These are phyloP conservation scores for Venustampulla echinocandica DNA, from an alignment of 495 filamentous ascomycete species.

Conservation along the genomic window DNA sequence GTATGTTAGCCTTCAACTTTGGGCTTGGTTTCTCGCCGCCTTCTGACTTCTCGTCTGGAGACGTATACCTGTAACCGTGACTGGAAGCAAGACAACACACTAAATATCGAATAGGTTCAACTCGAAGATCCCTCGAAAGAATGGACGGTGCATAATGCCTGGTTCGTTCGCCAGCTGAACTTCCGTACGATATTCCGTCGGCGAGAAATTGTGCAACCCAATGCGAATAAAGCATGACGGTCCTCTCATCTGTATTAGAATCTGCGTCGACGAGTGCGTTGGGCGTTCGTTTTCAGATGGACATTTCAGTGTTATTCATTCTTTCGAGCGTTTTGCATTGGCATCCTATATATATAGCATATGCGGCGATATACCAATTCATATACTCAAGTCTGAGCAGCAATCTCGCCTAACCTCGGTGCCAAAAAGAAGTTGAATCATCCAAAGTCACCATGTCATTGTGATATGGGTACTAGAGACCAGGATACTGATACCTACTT, in stretches of 20 bases:
- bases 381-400: too few species aligned
- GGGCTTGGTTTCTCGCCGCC: background rate
- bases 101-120: slow-evolving; percentile 37
- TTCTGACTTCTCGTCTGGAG: too few species aligned
- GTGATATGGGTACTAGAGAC: too few species aligned
- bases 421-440: too few species aligned
- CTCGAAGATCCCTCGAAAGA: slow-evolving; percentile 50
- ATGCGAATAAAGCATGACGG: background rate
- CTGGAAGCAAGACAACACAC: too few species aligned
- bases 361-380: background rate
- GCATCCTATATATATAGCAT: background rate
- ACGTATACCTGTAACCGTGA: too few species aligned
- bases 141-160: slow-evolving; percentile 62
- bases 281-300: background rate
- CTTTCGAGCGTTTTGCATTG: too few species aligned
- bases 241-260: background rate
- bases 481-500: too few species aligned
- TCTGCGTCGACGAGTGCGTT: background rate
- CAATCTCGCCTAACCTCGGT: too few species aligned
- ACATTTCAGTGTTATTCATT: too few species aligned
- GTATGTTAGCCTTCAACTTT: slow-evolving; percentile 24
- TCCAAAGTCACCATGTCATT: too few species aligned
- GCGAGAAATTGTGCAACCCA: slow-evolving; percentile 36
- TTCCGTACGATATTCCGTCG: slow-evolving; percentile 49
- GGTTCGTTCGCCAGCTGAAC: slow-evolving; percentile 63